phyloP scores from a whole-genome alignment of 208 protist species.

The Angomonas deanei region DNA sequence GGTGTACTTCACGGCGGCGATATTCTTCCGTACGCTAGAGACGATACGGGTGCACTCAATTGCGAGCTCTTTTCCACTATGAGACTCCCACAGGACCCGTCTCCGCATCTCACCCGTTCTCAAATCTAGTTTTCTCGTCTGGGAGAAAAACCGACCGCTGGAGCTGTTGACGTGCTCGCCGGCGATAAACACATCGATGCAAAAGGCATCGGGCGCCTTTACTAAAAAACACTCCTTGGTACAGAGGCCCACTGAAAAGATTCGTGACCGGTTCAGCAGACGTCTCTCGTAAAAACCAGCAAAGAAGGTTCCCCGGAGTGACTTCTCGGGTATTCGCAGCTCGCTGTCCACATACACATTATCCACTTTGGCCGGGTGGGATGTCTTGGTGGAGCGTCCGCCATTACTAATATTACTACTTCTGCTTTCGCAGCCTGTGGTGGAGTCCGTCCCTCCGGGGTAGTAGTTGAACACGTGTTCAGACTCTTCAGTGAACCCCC shows the following conservation, averaged over 20 bases:
- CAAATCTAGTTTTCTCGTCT: constrained; percentile 63
- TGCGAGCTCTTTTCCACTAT: constrained; percentile 56
- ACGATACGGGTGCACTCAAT: constrained; percentile 76
- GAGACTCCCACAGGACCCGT: constrained; percentile 69
- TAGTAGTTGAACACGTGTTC: constrained; percentile 1
- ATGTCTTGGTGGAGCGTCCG: neutral
- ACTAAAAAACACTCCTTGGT: constrained; percentile 64
- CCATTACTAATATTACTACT: neutral
- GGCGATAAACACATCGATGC: constrained; percentile 76
- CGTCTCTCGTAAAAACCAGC: constrained; percentile 73
- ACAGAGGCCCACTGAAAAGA: constrained; percentile 28
- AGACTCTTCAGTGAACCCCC: constrained; percentile 69
- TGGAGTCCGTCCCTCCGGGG: neutral
- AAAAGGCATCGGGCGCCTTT: constrained; percentile 74
- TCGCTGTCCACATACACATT: neutral
- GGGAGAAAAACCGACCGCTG: constrained; percentile 45
- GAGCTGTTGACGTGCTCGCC: constrained; percentile 71
- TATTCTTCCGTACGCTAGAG: constrained; percentile 55
- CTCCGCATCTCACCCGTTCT: constrained; percentile 71
- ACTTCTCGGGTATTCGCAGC: constrained; percentile 12
- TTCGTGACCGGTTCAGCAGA: constrained; percentile 19
- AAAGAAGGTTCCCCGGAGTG: constrained; percentile 27
- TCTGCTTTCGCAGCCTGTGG: neutral
- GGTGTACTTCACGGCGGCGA: constrained; percentile 57
- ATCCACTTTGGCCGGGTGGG: constrained; percentile 1